phyloP scores from a whole-genome alignment of 805 yeast genomes.

The Yarrowia sp. region DNA sequence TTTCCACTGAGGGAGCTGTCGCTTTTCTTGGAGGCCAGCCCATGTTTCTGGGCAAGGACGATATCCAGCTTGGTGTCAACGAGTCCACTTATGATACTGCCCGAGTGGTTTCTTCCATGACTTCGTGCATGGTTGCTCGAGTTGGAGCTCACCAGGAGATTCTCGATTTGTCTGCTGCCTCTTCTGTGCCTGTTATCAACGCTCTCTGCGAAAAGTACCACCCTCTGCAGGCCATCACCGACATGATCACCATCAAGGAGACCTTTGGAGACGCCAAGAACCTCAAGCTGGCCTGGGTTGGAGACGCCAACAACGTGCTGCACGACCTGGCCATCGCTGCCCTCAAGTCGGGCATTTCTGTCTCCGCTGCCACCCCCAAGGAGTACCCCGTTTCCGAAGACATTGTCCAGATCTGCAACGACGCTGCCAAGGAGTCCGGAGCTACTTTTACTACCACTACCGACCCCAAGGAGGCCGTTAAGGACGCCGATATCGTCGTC shows the following conservation, averaged over 20 bases:
- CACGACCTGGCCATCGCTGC: constrained; percentile 91
- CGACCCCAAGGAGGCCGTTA: constrained; percentile 72
- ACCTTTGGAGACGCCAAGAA: constrained; percentile 51
- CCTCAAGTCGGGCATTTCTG: constrained; percentile 75
- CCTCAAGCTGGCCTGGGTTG: constrained; percentile 88
- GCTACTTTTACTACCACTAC: constrained; percentile 57
- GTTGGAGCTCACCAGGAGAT: constrained; percentile 84
- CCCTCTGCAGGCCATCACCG: constrained; percentile 94
- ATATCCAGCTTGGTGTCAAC: constrained; percentile 93
- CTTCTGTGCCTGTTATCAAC: constrained; percentile 87
- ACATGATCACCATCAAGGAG: constrained; percentile 81
- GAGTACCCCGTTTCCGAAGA: constrained; percentile 59
- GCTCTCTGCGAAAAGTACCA: constrained; percentile 90
- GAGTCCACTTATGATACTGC: constrained; percentile 88
- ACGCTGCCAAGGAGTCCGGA: constrained; percentile 51
- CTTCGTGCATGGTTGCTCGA: constrained; percentile 95
- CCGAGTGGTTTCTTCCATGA: constrained; percentile 89
- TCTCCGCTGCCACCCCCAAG: constrained; percentile 79
- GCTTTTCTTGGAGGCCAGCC: constrained; percentile 92
- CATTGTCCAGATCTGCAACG: constrained; percentile 53
- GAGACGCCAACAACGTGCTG: constrained; percentile 93
- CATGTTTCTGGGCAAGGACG: constrained; percentile 94
- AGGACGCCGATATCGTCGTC: constrained; percentile 74
- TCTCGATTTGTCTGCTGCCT: constrained; percentile 67
- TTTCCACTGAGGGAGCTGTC: constrained; percentile 92